A percentile compares a stretch with the other conserved stretches of the same genome.
Evolutionary conservation across 106 monocot genomes (phyloP).

Genomic region (Acorus gramineus): DNA sequence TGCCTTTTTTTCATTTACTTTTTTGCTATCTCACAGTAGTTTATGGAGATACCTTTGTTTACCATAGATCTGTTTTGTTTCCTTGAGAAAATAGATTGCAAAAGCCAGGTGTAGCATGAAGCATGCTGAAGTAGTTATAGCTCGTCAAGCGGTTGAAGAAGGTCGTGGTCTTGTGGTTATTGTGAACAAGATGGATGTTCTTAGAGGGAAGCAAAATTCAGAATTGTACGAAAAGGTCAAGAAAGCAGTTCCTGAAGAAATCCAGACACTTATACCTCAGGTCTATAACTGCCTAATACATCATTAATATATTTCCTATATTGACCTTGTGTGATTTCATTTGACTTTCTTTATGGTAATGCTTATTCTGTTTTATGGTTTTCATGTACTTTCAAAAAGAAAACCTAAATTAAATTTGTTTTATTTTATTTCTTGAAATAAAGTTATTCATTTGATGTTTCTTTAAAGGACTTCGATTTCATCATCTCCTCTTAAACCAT

Average conservation of each 20-base stretch:
- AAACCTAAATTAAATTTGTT: too few species aligned
- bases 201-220: slow-evolving; percentile 42
- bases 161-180: slow-evolving; percentile 88
- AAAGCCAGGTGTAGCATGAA: slow-evolving; percentile 71
- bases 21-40: not conserved
- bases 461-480: too few species aligned
- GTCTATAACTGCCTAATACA: slow-evolving; percentile 18
- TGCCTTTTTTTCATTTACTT: not conserved
- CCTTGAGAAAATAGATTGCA: slow-evolving; percentile 52
- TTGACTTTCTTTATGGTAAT: not conserved
- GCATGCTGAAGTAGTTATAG: slow-evolving; percentile 84
- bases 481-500: too few species aligned
- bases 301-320: not conserved
- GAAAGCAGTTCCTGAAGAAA: slow-evolving; percentile 69
- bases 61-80: too few species aligned
- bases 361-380: too few species aligned
- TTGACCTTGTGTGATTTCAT: not conserved
- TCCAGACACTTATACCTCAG: slow-evolving; percentile 84
- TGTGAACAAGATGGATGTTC: slow-evolving; percentile 98
- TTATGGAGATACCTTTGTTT: not conserved
- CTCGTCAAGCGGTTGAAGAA: slow-evolving; percentile 91
- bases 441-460: too few species aligned
- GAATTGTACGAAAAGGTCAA: slow-evolving; percentile 50
- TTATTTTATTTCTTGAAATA: too few species aligned
- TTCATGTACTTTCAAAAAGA: too few species aligned